Base-by-base conservation (phyloP, 352 stramenopile genomes). In the Pythium insidiosum region DNA sequence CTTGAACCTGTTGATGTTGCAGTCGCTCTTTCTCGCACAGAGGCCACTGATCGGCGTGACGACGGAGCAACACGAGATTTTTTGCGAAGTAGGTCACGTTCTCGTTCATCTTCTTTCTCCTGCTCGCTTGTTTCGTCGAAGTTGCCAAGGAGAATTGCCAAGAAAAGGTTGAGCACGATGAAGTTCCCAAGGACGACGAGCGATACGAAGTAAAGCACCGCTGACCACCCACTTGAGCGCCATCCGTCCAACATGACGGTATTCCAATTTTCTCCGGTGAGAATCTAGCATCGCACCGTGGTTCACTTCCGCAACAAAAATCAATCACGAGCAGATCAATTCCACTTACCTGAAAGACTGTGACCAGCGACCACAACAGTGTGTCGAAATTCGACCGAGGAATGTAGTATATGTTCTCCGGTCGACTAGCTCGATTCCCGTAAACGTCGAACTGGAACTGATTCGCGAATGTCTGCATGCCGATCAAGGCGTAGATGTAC, bases 381-480 rank as follows among this genome's bases (percentile, higher is more conserved):
- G 64, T 71, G 43, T 89, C 76, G 24, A 89, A 87, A 43, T 86
- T 87, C 4, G 67, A 58, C 19, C 73, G 54, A 6, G 68, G 68
- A 20, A 82, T 63, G 16, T 58, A 68, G n/a, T n/a, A n/a, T n/a
- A n/a, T n/a, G n/a, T n/a, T n/a, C n/a, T n/a, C n/a, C n/a, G n/a
- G n/a, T n/a, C n/a, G n/a, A n/a, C n/a, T n/a, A n/a, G n/a, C n/a
- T n/a, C n/a, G n/a, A n/a, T n/a, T n/a, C 1, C 73, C 93, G 18
- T 70, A 49, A 12, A 62, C 52, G 35, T 95, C 83, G 48, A 97
- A 97, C 18, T 83, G 80, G 41, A 97, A 77, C 41, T 85, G 60
- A 50, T 96, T 97, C 2, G 84, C 79, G 44, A 97, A 97, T 9
- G 93, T 82, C 50, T 97, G 87, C 77, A 96, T 94, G 33, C 88